Evolutionary conservation across 768 basidiomycete species (phyloP).

Genomic region (Dentipellis sp.): DNA sequence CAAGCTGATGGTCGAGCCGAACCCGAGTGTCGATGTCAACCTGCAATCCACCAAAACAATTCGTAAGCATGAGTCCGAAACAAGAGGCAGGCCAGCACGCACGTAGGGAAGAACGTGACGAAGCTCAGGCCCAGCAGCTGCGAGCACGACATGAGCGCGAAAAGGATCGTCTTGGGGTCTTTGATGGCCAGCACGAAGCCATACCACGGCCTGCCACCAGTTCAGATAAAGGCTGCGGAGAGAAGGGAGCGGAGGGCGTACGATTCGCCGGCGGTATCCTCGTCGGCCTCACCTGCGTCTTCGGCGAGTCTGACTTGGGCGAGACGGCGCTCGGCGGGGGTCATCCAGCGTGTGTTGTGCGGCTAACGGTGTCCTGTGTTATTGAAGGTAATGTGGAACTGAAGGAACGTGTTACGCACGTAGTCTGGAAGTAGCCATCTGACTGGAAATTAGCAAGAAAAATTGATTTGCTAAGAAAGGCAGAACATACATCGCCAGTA

Average conservation of each 20-base stretch:
- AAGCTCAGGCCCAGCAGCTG: slow-evolving; percentile 50
- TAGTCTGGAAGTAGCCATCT: slow-evolving; percentile 55
- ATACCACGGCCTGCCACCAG: slow-evolving; percentile 29
- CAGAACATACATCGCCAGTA: slow-evolving; percentile 38
- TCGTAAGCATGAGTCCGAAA: not conserved
- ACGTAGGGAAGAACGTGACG: slow-evolving; percentile 52
- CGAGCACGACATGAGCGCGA: slow-evolving; percentile 41
- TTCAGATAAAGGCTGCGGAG: no score
- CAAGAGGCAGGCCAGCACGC: slow-evolving; percentile 10
- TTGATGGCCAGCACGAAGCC: slow-evolving; percentile 49
- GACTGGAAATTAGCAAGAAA: not conserved
- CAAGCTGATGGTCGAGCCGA: slow-evolving; percentile 47
- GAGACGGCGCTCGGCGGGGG: slow-evolving; percentile 38
- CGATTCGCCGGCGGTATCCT: slow-evolving; percentile 48
- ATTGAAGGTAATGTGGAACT: not conserved
- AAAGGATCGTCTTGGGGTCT: slow-evolving; percentile 45
- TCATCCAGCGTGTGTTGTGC: slow-evolving; percentile 53
- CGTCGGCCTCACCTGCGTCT: slow-evolving; percentile 59
- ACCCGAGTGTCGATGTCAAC: slow-evolving; percentile 53
- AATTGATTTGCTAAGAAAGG: not conserved
- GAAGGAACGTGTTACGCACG: slow-evolving; percentile 25
- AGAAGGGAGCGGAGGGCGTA: slow-evolving; percentile 21
- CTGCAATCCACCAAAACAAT: slow-evolving; percentile 24
- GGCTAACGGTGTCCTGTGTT: slow-evolving; percentile 27
- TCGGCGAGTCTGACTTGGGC: slow-evolving; percentile 63